A percentile compares a stretch with the other conserved stretches of the same genome.
Evolutionary conservation across 257 asterid species (phyloP).

Genomic region (Linderniella brevidens): DNA sequence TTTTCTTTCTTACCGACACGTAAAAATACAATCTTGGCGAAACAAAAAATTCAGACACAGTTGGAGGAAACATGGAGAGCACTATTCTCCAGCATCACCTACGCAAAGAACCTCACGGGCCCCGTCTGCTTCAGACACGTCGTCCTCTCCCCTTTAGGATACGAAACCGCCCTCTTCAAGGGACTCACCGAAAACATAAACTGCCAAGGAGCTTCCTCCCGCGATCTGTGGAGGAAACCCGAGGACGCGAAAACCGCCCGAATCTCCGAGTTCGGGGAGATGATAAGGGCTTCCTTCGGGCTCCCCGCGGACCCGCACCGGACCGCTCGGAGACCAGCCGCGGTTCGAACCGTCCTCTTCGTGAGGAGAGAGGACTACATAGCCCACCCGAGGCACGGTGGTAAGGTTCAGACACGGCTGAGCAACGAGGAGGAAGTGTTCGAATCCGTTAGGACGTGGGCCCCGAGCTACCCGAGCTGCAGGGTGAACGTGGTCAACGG

Average conservation of each 20-base stretch:
- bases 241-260: slow-evolving; percentile 57
- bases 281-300: slow-evolving; percentile 79
- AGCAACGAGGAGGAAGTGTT: slow-evolving; percentile 73
- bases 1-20: background rate
- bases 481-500: slow-evolving; percentile 57
- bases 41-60: slow-evolving; percentile 40
- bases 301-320: slow-evolving; percentile 40
- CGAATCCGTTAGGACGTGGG: slow-evolving; percentile 46
- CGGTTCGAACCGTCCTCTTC: slow-evolving; percentile 56
- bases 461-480: slow-evolving; percentile 30
- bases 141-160: slow-evolving; percentile 75
- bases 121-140: slow-evolving; percentile 86
- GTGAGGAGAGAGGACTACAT: slow-evolving; percentile 88
- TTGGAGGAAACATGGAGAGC: slow-evolving; percentile 93
- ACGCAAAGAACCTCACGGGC: slow-evolving; percentile 57
- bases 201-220: slow-evolving; percentile 65
- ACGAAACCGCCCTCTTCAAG: slow-evolving; percentile 74
- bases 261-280: slow-evolving; percentile 86
- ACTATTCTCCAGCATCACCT: slow-evolving; percentile 63
- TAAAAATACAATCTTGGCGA: background rate
- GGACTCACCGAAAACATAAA: slow-evolving; percentile 52
- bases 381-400: slow-evolving; percentile 92
- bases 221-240: slow-evolving; percentile 53
- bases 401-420: slow-evolving; percentile 79
- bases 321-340: slow-evolving; percentile 13